Evolutionary conservation across 345 rosid genomes (phyloP).

Genomic region (Schrenkiella parvula): DNA sequence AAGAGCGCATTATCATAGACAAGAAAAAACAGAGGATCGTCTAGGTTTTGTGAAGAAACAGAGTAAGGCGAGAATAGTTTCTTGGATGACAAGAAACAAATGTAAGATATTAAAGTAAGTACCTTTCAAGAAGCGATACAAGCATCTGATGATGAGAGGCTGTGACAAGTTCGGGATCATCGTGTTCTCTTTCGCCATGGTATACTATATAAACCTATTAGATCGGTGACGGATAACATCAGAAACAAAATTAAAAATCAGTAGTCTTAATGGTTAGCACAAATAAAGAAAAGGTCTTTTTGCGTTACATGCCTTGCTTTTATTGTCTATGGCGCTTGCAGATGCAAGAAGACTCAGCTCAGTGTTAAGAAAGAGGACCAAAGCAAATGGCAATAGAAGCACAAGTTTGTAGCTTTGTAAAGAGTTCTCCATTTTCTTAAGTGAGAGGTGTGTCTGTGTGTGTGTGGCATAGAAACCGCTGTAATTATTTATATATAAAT

Average conservation of each 20-base stretch:
- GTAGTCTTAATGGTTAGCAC: not conserved
- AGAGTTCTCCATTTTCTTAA: slow-evolving; percentile 10
- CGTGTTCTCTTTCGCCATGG: slow-evolving; percentile 41
- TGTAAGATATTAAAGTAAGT: not conserved
- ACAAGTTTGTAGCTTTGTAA: slow-evolving; percentile 5
- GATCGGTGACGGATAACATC: too few species aligned
- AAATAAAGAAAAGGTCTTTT: not conserved
- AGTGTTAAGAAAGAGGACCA: not conserved
- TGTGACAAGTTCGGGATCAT: slow-evolving; percentile 37
- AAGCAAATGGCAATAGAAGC: slow-evolving; percentile 7
- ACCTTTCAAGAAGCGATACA: slow-evolving; percentile 41
- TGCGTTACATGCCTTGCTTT: slow-evolving; percentile 1
- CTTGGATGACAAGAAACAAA: slow-evolving; percentile 2
- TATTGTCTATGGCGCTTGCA: not conserved
- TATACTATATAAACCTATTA: slow-evolving; percentile 46
- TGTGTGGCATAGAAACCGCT: not conserved
- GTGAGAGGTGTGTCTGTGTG: slow-evolving; percentile 5
- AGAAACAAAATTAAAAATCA: not conserved
- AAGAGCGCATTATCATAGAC: not conserved
- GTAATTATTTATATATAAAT: not conserved
- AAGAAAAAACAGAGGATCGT: not conserved
- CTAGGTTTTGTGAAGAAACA: not conserved
- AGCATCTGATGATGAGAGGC: slow-evolving; percentile 43
- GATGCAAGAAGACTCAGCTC: not conserved
- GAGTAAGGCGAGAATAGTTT: not conserved